phyloP scores from a whole-genome alignment of 805 yeast genomes.

The Lipomyces orientalis region DNA sequence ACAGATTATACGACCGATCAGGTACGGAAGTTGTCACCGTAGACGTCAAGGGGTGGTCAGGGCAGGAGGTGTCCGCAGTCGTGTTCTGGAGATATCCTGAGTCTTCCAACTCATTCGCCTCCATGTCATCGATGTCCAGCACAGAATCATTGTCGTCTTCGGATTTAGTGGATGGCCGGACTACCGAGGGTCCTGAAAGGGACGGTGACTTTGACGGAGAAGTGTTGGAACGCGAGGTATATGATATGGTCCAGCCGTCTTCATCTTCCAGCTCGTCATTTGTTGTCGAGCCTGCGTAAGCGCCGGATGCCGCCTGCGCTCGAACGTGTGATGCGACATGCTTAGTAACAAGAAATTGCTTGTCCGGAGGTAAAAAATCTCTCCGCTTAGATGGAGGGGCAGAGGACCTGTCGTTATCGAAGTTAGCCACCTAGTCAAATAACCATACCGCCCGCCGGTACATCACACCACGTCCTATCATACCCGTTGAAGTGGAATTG shows the following conservation, averaged over 20 bases:
- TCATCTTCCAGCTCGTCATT: constrained; percentile 47
- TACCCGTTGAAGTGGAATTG: not conserved
- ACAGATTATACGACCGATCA: constrained; percentile 78
- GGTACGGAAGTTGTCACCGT: constrained; percentile 37
- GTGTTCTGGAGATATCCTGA: constrained; percentile 27
- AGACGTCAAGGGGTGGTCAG: constrained; percentile 36
- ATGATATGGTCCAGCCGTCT: constrained; percentile 40
- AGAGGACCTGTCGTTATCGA: constrained; percentile 46
- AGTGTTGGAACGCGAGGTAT: constrained; percentile 7
- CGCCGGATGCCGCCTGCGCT: constrained; percentile 50
- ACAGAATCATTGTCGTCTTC: constrained; percentile 29
- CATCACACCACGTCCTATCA: not conserved
- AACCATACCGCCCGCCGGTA: not conserved
- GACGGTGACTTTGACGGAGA: constrained; percentile 27
- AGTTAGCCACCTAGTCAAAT: constrained; percentile 1
- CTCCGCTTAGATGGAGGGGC: constrained; percentile 60
- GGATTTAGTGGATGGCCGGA: not conserved
- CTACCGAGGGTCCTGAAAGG: constrained; percentile 5
- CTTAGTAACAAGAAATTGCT: constrained; percentile 84
- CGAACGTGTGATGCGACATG: constrained; percentile 87
- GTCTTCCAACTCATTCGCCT: constrained; percentile 31
- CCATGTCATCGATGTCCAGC: constrained; percentile 35
- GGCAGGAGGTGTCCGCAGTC: constrained; percentile 15
- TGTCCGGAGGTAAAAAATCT: constrained; percentile 81
- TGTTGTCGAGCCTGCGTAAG: constrained; percentile 11